These are phyloP conservation scores for Solanum sitiens DNA, from an alignment of 257 asterid genomes.

Conservation along the genomic window DNA sequence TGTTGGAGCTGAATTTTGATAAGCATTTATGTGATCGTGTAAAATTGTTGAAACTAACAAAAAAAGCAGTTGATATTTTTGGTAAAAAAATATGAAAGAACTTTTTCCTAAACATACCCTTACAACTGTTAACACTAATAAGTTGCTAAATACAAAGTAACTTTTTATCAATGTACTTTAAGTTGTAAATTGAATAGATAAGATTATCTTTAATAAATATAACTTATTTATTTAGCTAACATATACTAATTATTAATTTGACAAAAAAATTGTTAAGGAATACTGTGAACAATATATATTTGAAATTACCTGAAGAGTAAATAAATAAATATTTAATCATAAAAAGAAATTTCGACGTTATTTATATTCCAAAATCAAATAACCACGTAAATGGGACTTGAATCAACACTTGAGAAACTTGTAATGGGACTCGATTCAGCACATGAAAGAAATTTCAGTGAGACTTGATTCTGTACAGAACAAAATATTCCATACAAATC, in stretches of 20 bases:
- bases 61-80: background rate
- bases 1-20: background rate
- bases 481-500: background rate
- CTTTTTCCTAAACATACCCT: background rate
- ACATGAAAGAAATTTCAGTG: background rate
- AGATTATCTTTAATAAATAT: background rate
- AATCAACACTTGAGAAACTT: background rate
- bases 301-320: background rate
- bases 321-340: background rate
- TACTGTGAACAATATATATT: background rate
- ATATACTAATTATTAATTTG: background rate
- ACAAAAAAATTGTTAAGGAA: background rate
- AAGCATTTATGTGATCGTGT: background rate
- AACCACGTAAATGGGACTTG: background rate
- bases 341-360: background rate
- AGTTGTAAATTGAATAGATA: background rate
- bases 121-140: background rate
- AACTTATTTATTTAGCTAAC: background rate
- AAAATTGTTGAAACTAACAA: background rate
- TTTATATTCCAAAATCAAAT: background rate
- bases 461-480: background rate
- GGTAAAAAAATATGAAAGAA: no score
- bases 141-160: background rate
- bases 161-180: background rate
- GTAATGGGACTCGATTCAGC: background rate